A percentile compares a stretch with the other conserved stretches of the same genome.
phyloP scores from a whole-genome alignment of 768 basidiomycete genomes.

The Imleria badia region DNA sequence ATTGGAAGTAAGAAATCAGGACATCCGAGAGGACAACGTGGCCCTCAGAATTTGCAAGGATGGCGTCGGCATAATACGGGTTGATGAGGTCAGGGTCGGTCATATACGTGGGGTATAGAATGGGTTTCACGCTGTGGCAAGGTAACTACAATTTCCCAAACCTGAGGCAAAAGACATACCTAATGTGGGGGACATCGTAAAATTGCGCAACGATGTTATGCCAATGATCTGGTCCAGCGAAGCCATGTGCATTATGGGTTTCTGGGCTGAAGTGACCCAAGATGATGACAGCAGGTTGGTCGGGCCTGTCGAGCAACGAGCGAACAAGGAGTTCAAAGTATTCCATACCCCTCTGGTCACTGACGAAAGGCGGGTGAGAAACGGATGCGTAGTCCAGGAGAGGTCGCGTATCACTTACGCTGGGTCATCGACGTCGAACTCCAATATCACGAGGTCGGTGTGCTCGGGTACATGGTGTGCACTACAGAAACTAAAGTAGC shows the following conservation, averaged over 20 bases:
- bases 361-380: slow-evolving; percentile 27
- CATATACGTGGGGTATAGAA: slow-evolving; percentile 83
- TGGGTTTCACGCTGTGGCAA: slow-evolving; percentile 64
- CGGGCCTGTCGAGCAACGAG: slow-evolving; percentile 85
- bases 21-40: slow-evolving; percentile 90
- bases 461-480: slow-evolving; percentile 91
- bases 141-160: neutral
- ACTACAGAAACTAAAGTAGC: slow-evolving; percentile 94
- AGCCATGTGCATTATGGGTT: slow-evolving; percentile 73
- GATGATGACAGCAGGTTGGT: slow-evolving; percentile 88
- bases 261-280: slow-evolving; percentile 97
- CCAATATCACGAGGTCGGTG: slow-evolving; percentile 92
- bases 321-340: slow-evolving; percentile 93
- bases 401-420: slow-evolving; percentile 53
- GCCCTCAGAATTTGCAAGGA: slow-evolving; percentile 77
- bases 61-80: slow-evolving; percentile 77
- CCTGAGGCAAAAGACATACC: slow-evolving; percentile 34
- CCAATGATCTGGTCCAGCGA: slow-evolving; percentile 86
- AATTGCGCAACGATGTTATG: slow-evolving; percentile 92
- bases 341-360: slow-evolving; percentile 68
- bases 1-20: slow-evolving; percentile 87
- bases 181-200: slow-evolving; percentile 94
- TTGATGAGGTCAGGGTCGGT: slow-evolving; percentile 60
- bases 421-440: slow-evolving; percentile 89
- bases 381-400: neutral